Evolutionary conservation across 345 rosid genomes (phyloP), one percentile per base, ranked within the genome.

Genomic region (Salix caprea): DNA sequence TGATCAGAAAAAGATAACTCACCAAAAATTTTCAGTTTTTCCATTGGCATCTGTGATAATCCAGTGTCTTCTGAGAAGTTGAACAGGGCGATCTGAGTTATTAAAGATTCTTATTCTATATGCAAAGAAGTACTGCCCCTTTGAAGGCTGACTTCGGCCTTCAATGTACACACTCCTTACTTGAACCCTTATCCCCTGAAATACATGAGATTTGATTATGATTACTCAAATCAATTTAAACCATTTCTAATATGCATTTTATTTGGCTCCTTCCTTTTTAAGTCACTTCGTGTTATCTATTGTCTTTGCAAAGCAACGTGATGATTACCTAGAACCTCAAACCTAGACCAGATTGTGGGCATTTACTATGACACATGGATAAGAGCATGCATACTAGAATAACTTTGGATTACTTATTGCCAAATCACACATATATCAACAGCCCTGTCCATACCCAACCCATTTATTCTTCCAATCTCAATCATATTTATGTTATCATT

Each of bases 1-100:
- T 21, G 28, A 42, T 19, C 30, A 46, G 72, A 60, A 80, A 36
- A 71, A 56, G 46, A 58, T 8, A 40, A 80, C 89, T 85, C 84
- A 91, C 94, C 94, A 90, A 28, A 91, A 82, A 52, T 88, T 87
- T 68, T 91, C 93, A 71, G 88, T 84, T 86, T 83, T 91, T 28
- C 84, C 92, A 78, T 85, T 86, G 75, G 85, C 93, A 83, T 91
- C 88, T 8, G 90, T 87, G 69, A 90, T 87, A 76, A 91, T 86
- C 94, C 94, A 88, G 73, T 90, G 94, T 68, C 96, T 85, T 81
- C 88, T 83, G 61, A 91, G 94, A 80, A 91, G 96, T 79, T 91
- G 96, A 78, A 91, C 92, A 28, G 92, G 89, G 77, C 89, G 85
- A 72, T 88, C 87, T 21, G 94, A 91, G 77, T 83, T 86, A 79